Evolutionary conservation across 2,329 filamentous ascomycete species (phyloP).

Genomic region (Aspergillus puulaauensis): DNA sequence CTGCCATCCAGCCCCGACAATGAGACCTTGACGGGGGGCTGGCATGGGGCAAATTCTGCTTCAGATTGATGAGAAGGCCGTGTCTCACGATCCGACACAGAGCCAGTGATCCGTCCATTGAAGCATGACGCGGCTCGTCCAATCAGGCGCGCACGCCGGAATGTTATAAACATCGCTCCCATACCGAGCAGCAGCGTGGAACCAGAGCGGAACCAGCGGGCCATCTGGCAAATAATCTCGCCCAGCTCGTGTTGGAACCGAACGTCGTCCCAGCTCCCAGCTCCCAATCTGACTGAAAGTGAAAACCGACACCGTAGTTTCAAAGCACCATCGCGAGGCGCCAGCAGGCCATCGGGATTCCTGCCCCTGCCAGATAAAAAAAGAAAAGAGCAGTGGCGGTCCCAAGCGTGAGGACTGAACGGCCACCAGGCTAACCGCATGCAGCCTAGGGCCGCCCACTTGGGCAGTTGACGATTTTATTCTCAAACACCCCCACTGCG

Average conservation of each 20-base stretch:
- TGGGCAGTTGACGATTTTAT: not conserved
- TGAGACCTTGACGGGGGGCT: too few species aligned
- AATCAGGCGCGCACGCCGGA: not conserved
- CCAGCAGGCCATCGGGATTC: too few species aligned
- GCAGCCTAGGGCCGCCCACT: too few species aligned
- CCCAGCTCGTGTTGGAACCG: too few species aligned
- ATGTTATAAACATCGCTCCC: not conserved
- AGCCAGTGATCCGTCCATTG: not conserved
- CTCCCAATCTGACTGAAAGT: too few species aligned
- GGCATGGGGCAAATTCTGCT: not conserved
- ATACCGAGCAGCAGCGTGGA: not conserved
- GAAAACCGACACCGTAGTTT: too few species aligned
- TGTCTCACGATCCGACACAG: slow-evolving; percentile 1
- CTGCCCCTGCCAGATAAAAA: too few species aligned
- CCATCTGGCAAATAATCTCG: not conserved
- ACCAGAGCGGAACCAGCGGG: slow-evolving; percentile 6
- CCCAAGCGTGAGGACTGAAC: too few species aligned
- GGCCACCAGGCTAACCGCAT: too few species aligned
- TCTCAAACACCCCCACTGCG: not conserved
- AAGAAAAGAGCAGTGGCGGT: too few species aligned
- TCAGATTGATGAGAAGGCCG: not conserved
- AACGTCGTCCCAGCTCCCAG: too few species aligned
- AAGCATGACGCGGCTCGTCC: not conserved
- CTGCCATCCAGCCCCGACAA: not conserved
- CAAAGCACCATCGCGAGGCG: too few species aligned